phyloP scores from a whole-genome alignment of 352 stramenopile species.

The Globisporangium canariense region DNA sequence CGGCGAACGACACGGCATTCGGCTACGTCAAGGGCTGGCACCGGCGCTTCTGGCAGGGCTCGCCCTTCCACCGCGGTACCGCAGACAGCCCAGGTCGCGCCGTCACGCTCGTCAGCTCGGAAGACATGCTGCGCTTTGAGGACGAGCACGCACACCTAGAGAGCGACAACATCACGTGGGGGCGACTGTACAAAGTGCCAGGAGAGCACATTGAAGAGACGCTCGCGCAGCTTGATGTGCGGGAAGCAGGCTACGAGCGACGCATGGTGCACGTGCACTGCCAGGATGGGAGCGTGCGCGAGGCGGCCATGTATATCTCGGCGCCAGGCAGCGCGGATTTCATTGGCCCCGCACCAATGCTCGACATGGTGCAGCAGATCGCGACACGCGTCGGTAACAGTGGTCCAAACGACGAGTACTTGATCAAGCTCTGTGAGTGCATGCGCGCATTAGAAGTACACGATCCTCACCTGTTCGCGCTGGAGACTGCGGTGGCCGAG shows the following conservation, averaged over 20 bases:
- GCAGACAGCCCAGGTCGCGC: constrained; percentile 73
- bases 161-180: constrained; percentile 74
- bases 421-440: constrained; percentile 77
- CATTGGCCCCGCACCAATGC: constrained; percentile 58
- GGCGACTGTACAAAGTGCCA: constrained; percentile 83
- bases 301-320: constrained; percentile 82
- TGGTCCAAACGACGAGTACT: constrained; percentile 83
- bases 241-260: constrained; percentile 83
- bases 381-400: constrained; percentile 63
- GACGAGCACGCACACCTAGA: constrained; percentile 67
- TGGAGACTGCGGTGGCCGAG: constrained; percentile 67
- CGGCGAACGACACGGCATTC: constrained; percentile 25
- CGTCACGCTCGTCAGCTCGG: constrained; percentile 80
- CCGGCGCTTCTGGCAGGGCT: constrained; percentile 89
- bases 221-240: constrained; percentile 78
- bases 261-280: constrained; percentile 76
- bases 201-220: constrained; percentile 73
- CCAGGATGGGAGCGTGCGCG: constrained; percentile 57
- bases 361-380: constrained; percentile 82
- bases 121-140: constrained; percentile 71
- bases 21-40: constrained; percentile 79
- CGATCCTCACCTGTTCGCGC: constrained; percentile 68
- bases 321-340: constrained; percentile 84
- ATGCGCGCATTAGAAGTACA: constrained; percentile 72
- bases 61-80: constrained; percentile 81